Base-by-base conservation (phyloP, 2,329 filamentous ascomycete species). In the Zymoseptoria brevis region DNA sequence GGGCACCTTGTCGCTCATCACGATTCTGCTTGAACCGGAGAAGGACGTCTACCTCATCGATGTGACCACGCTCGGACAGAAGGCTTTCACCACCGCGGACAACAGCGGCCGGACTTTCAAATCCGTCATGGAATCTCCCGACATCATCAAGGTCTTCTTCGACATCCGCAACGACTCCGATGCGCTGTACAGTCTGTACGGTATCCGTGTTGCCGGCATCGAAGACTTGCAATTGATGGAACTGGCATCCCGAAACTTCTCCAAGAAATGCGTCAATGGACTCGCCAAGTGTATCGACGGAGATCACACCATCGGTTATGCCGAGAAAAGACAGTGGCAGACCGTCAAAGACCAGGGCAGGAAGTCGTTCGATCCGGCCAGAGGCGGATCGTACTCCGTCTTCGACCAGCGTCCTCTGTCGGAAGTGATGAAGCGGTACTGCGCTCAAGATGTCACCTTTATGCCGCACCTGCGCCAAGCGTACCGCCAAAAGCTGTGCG, bases 131-230 rank as follows among this genome's bases (percentile, higher is more conserved):
- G 77, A 84, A 67, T 75, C 72, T 0, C 6, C 61, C 0, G 8
- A 53, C 0, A 76, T 80, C 16, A 68, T 71, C 0, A 85, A 85
- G 62, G 77, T 80, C 29, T 76, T 85, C 60, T 85, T 84, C 64
- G 83, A 86, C 60, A 74, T 86, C 16, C 79, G 82, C 2, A 81
- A 80, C 62, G 81, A 84, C 64, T 81, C 83, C 0, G 79, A 85
- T 63, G 81, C 82, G 0, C 69, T 86, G 0, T 82, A 74, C 65
- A 66, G 50, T 51, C 78, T 76, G 35, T 83, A 72, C 61, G 49
- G 66, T 0, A 73, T 86, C 60, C 22, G 58, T 0, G 64, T 85
- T 0, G 59, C 63, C 0, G 77, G 80, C 0, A 66, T 84, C 8
- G 61, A 77, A 2, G 81, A 86, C 63, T 56, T 86, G 0, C 82